Evolutionary conservation across 176 grass and related monocot genomes (phyloP).

Genomic region (Carex pumila): DNA sequence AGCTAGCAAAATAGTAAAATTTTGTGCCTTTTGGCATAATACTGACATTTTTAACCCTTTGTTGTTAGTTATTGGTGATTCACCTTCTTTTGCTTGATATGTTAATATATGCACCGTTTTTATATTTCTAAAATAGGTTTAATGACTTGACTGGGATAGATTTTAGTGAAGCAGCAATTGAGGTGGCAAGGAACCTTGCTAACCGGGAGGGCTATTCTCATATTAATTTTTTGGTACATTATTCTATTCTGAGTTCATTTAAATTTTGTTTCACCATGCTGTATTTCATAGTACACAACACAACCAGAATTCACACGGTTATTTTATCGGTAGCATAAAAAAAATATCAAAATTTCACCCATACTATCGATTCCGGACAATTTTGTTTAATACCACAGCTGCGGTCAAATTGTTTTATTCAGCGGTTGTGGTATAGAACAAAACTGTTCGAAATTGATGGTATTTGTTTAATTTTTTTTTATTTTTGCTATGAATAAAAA

Average conservation of each 20-base stretch:
- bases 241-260: neutral
- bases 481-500: too few relatives aligned
- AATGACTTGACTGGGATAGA: slow-evolving; percentile 82
- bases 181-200: slow-evolving; percentile 68
- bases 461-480: too few relatives aligned
- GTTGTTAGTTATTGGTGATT: neutral
- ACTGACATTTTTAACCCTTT: neutral
- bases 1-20: neutral
- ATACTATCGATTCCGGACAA: too few relatives aligned
- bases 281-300: neutral
- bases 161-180: slow-evolving; percentile 74
- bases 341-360: too few relatives aligned
- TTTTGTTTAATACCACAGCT: too few relatives aligned
- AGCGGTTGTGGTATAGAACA: too few relatives aligned
- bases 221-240: slow-evolving; percentile 78
- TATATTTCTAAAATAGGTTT: slow-evolving; percentile 46
- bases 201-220: slow-evolving; percentile 56
- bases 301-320: neutral
- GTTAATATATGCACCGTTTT: neutral
- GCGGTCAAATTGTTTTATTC: too few relatives aligned
- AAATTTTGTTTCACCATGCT: neutral
- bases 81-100: neutral
- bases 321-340: too few relatives aligned
- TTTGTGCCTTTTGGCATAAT: neutral
- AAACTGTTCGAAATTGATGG: too few relatives aligned